Evolutionary conservation across 2,329 filamentous ascomycete genomes (phyloP), one percentile per base, ranked within the genome.

Genomic region (Pyrenophora teres): DNA sequence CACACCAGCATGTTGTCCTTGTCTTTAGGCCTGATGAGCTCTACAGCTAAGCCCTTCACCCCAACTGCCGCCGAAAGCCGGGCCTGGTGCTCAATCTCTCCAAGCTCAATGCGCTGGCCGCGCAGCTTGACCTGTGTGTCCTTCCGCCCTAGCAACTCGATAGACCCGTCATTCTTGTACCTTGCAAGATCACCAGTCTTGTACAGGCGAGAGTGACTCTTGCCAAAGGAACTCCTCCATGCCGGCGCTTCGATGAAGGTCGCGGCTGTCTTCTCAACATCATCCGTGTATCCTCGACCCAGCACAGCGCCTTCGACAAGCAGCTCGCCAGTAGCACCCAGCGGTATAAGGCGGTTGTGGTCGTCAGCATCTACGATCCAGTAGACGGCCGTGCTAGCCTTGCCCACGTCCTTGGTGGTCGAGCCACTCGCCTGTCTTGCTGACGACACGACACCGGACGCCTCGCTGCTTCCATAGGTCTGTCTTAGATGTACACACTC

Each of bases 291-390:
- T 8, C 52, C 58, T 15, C 60, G 58, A 4, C 65, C 69, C 2
- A 75, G 56, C 18, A 63, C 79, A 1, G 79, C 78, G 0, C 82
- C 81, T 54, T 84, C 81, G 16, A 86, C 78, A 3, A 84, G 74
- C 2, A 86, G 72, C 60, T 86, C 83, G 13, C 59, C 61, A 25
- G 47, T 49, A 41, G 32, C 68, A 47, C 64, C 52, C 44, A 35
- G 37, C 4, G 52, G 46, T 15, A 55, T 16, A 13, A 64, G 40
- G 6, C 25, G 23, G 16, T 59, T 43, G 18, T 46, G 47, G 37
- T 62, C 52, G 3, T 51, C 16, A 52, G 48, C 36, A 70, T 44
- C 33, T 5, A 44, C 41, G 15, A 41, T 19, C 39, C 39, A 37
- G n/a, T 23, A 65, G 60, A 35, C 32, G 8, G 9, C 32, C 8